Evolutionary conservation across 2,329 filamentous ascomycete genomes (phyloP), one percentile per base, ranked within the genome.

Genomic region (Dendrostoma leiphaemia): DNA sequence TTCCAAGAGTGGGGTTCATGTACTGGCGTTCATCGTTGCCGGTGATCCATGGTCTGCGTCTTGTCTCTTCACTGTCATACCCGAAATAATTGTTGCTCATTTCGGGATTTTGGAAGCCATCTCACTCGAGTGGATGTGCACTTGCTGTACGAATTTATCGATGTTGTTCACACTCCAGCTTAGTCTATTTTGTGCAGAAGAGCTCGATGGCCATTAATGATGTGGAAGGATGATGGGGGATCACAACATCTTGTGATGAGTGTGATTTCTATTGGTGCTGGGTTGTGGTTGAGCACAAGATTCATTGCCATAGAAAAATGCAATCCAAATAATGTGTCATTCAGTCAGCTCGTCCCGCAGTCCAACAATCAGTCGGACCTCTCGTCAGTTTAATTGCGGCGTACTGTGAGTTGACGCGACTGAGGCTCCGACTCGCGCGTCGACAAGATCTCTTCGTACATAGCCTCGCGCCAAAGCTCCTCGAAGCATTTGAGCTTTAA

Each of bases 41-140:
- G 10, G 21, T 15, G 48, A 17, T 15, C 46, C 40, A 49, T 17
- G 52, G 23, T 23, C n/a, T 46, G 46, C 34, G 24, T 46, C 32
- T 44, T 55, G 31, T 49, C 43, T 52, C 38, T 29, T 49, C 29
- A 40, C 37, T 40, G 34, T 41, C 44, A 43, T 55, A 41, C 37
- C 34, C 34, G 44, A 51, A 43, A 55, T 52, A 41, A 41, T 49
- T 48, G 48, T 52, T 52, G 52, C 35, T 54, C 40, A 58, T 55
- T 28, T 58, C n/a, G 38, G 10, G 48, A 37, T 52, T 51, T 58
- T 58, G 48, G 44, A 37, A 52, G 56, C 45, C 48, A 55, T 58
- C 45, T 58, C 48, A 48, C 41, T 23, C 40, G 48, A 45, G 55
- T 48, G 56, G 31, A 41, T 32, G 40, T 47, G 37, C 29, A 51